Evolutionary conservation across 768 basidiomycete genomes (phyloP).

Genomic region (Filobasidium floriforme): DNA sequence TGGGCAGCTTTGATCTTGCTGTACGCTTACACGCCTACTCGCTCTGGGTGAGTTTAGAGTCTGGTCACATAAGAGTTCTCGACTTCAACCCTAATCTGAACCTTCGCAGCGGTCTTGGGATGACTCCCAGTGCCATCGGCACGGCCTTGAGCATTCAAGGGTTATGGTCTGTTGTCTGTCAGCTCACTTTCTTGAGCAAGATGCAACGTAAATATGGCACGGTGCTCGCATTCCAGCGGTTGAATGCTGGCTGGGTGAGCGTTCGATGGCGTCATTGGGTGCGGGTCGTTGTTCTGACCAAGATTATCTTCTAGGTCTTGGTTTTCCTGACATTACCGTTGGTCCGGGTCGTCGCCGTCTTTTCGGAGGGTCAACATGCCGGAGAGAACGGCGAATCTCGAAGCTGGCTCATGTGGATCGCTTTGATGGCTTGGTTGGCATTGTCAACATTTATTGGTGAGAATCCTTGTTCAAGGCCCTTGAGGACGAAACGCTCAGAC

Average conservation of each 20-base stretch:
- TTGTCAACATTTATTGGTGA: conserved; percentile 33
- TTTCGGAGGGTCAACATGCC: conserved; percentile 30
- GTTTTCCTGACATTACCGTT: conserved; percentile 36
- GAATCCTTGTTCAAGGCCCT: neutral
- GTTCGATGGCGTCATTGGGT: neutral
- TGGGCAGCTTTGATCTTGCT: conserved; percentile 39
- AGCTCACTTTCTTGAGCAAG: conserved; percentile 35
- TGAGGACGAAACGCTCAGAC: neutral
- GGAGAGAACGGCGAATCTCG: conserved; percentile 24
- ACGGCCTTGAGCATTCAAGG: conserved; percentile 39
- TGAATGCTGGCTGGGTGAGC: conserved; percentile 35
- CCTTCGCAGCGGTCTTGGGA: conserved; percentile 34
- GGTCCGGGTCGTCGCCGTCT: conserved; percentile 31
- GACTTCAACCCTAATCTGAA: neutral
- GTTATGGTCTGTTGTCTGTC: conserved; percentile 38
- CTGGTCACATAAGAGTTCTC: neutral
- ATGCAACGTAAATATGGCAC: conserved; percentile 35
- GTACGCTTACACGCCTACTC: conserved; percentile 39
- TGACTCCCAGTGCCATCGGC: conserved; percentile 42
- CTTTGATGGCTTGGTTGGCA: conserved; percentile 32
- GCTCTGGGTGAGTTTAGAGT: conserved; percentile 32
- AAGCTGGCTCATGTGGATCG: conserved; percentile 31
- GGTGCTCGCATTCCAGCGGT: conserved; percentile 32
- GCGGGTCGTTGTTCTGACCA: neutral
- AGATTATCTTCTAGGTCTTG: conserved; percentile 22